phyloP scores from a whole-genome alignment of 331 rosid species.

The Rhamnella rubrinervis region DNA sequence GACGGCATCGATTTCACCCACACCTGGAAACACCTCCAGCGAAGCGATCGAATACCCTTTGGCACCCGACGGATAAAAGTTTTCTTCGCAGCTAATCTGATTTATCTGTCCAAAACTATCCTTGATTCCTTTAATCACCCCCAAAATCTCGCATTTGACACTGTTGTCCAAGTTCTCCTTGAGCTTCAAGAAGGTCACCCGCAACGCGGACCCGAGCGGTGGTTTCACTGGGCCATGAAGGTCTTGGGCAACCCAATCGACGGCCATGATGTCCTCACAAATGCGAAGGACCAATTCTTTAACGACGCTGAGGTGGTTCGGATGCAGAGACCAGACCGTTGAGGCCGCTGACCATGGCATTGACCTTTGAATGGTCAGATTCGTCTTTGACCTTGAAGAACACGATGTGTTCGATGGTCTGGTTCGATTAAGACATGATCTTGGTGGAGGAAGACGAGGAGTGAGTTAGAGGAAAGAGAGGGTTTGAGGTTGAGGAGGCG shows the following conservation, averaged over 20 bases:
- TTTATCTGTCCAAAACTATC: slow-evolving; percentile 42
- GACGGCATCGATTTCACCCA: slow-evolving; percentile 48
- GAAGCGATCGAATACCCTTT: slow-evolving; percentile 87
- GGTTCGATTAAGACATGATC: slow-evolving; percentile 34
- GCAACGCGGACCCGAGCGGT: slow-evolving; percentile 52
- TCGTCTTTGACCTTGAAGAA: slow-evolving; percentile 77
- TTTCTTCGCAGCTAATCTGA: slow-evolving; percentile 63
- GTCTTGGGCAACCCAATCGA: slow-evolving; percentile 60
- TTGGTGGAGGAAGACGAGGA: slow-evolving; percentile 24
- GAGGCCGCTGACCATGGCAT: slow-evolving; percentile 56
- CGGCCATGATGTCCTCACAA: slow-evolving; percentile 83
- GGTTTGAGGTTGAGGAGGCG: slow-evolving; percentile 21
- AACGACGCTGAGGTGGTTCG: slow-evolving; percentile 65
- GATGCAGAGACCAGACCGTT: slow-evolving; percentile 53
- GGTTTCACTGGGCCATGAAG: slow-evolving; percentile 27
- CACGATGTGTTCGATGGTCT: slow-evolving; percentile 72
- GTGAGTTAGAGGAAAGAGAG: slow-evolving; percentile 21
- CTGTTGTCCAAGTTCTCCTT: slow-evolving; percentile 48
- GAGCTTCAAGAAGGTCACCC: slow-evolving; percentile 60
- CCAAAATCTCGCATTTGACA: slow-evolving; percentile 43
- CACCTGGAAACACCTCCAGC: slow-evolving; percentile 51
- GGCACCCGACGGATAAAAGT: slow-evolving; percentile 85
- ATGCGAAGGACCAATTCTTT: slow-evolving; percentile 65
- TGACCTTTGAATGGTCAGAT: slow-evolving; percentile 57
- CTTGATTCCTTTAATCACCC: slow-evolving; percentile 50